A percentile compares a stretch with the other conserved stretches of the same genome.
These are phyloP conservation scores for Ganoderma multipileum DNA, from an alignment of 1,284 basidiomycete genomes.

Conservation along the genomic window DNA sequence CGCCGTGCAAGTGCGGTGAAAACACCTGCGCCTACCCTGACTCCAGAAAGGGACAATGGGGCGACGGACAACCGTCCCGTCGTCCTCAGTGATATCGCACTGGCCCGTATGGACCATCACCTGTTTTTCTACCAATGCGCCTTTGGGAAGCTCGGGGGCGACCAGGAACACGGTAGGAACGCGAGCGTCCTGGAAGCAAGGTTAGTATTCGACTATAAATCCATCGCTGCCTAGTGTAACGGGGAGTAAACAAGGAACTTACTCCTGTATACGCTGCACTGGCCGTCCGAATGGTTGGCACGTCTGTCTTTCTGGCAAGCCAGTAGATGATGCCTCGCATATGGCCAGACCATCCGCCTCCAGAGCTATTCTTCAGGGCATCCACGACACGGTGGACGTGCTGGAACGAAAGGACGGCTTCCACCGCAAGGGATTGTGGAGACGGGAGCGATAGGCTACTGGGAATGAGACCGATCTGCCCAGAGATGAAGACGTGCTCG, in stretches of 20 bases:
- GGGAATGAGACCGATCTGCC: conserved; percentile 93
- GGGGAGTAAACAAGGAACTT: conserved; percentile 5
- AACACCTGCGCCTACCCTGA: conserved; percentile 44
- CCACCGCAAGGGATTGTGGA: conserved; percentile 61
- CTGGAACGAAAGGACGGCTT: conserved; percentile 81
- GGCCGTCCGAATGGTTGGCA: conserved; percentile 52
- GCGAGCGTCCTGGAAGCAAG: conserved; percentile 25
- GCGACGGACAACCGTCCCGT: conserved; percentile 48
- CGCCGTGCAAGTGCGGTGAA: too few species aligned
- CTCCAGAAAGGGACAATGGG: conserved; percentile 45
- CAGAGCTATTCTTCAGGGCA: conserved; percentile 61
- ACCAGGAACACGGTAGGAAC: conserved; percentile 70
- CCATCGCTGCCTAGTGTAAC: background rate
- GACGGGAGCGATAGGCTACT: conserved; percentile 72
- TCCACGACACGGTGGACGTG: conserved; percentile 78
- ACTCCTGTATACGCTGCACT: conserved; percentile 44
- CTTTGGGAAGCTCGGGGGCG: conserved; percentile 79
- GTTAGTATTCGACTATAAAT: background rate
- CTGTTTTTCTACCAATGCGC: conserved; percentile 78
- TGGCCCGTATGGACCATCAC: conserved; percentile 71
- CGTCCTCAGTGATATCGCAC: conserved; percentile 53
- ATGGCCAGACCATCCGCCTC: conserved; percentile 68
- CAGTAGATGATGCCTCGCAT: conserved; percentile 73
- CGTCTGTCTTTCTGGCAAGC: conserved; percentile 51
- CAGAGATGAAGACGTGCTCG: conserved; percentile 85